Conservation (phyloP, 495 filamentous ascomycete genomes). For the Talaromyces thailandensis region DNA sequence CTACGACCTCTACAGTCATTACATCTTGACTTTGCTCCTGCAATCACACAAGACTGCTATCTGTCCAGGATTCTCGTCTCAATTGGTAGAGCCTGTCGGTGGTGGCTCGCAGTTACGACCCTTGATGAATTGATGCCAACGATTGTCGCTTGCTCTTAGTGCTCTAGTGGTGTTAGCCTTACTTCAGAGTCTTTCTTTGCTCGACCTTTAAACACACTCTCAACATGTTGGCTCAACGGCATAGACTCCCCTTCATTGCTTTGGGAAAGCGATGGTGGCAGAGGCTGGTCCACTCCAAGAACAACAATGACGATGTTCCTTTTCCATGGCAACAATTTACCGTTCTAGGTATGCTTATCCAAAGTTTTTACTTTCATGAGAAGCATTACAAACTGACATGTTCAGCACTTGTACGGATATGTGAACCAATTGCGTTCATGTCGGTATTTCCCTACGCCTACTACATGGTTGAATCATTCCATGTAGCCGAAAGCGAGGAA, state of each 20-base stretch:
- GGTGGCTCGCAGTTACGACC: not conserved
- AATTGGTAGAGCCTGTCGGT: not conserved
- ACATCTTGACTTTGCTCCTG: not conserved
- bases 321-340: conserved; percentile 4
- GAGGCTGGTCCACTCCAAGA: not conserved
- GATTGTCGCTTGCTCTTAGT: not conserved
- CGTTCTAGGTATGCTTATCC: conserved; percentile 1
- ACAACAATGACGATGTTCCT: not conserved
- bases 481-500: conserved; percentile 66
- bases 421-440: conserved; percentile 99
- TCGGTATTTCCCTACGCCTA: conserved; percentile 99
- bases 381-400: not conserved
- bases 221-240: not conserved
- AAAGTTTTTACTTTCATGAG: not conserved
- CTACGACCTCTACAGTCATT: not conserved
- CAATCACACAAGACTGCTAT: not conserved
- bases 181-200: not conserved
- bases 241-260: not conserved
- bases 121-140: not conserved
- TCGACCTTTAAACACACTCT: not conserved
- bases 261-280: not conserved
- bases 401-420: conserved; percentile 84
- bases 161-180: not conserved
- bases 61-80: not conserved
- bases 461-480: conserved; percentile 91